phyloP scores from a whole-genome alignment of 805 yeast species.

The Candida boidinii region DNA sequence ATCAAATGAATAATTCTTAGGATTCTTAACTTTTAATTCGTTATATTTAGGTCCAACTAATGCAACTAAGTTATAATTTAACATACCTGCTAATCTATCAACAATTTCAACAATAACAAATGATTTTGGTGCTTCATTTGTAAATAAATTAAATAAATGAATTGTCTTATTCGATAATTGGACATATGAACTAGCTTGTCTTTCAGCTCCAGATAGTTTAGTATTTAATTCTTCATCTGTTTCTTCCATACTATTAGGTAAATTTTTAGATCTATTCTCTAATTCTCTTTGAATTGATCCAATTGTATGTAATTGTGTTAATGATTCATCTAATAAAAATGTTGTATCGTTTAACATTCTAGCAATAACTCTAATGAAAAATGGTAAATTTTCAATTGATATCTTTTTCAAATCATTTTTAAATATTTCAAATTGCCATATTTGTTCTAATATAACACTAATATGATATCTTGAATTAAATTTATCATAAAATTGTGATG shows the following conservation, averaged over 20 bases:
- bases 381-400: conserved; percentile 62
- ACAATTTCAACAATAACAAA: conserved; percentile 86
- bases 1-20: conserved; percentile 74
- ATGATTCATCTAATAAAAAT: conserved; percentile 81
- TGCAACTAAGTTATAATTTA: conserved; percentile 85
- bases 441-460: conserved; percentile 68
- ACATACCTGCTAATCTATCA: conserved; percentile 91
- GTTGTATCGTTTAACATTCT: conserved; percentile 93
- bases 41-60: conserved; percentile 93
- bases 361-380: conserved; percentile 88
- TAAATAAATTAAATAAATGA: conserved; percentile 68
- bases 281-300: conserved; percentile 67
- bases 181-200: conserved; percentile 73
- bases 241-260: conserved; percentile 30
- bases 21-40: conserved; percentile 75
- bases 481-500: conserved; percentile 92
- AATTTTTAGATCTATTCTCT: conserved; percentile 34
- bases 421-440: conserved; percentile 72
- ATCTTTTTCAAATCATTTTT: conserved; percentile 61
- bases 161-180: conserved; percentile 79
- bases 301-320: conserved; percentile 68
- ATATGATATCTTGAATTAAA: conserved; percentile 86
- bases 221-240: conserved; percentile 52
- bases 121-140: conserved; percentile 78
- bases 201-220: conserved; percentile 55